Evolutionary conservation across 129 eudicot genomes (phyloP), one percentile per base, ranked within the genome.

Genomic region (Flaveria ramosissima): DNA sequence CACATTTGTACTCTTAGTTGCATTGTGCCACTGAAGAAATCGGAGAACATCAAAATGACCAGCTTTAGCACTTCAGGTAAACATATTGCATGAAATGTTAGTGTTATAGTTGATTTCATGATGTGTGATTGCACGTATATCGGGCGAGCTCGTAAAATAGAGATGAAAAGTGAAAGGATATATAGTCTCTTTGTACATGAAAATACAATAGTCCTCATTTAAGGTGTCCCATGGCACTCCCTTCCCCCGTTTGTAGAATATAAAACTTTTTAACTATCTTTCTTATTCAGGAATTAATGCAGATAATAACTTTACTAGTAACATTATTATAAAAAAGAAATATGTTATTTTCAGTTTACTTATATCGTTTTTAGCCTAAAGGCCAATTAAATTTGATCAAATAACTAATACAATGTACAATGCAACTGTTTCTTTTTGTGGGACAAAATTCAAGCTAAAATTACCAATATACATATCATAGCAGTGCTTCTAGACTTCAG

Each of bases 1-100:
- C 68, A 23, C 48, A 57, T 39, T 73, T 21, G 16, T 48, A 24
- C 72, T 32, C 85, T 9, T 75, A 95, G 99, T 82, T 91, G 90
- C 83, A 91, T 95, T 39, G 82, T 91, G 82, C 89, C 99, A 7
- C 78, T 91, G 55, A 88, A 83, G 78, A 86, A 84, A 74, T 75
- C 81, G 27, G 83, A 79, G 74, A 85, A 77, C 64, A 67, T 86
- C 70, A 81, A 72, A 70, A 59, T 79, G 41, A 80, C 80, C 76
- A 86, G 89, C 77, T 95, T 95, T 84, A 91, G 94, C 90, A 91
- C 99, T 72, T 91, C 97, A 84, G 97, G 97, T 89, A 63, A 43
- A 45, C 75, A 73, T 73, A 67, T 12, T 30, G 66, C 70, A 13
- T 42, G 16, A 14, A 20, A 41, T 41, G 14, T 15, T 41, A 26